Conservation (phyloP, 225 moss, liverwort and hornwort species). For the Marchantia paleacea region DNA sequence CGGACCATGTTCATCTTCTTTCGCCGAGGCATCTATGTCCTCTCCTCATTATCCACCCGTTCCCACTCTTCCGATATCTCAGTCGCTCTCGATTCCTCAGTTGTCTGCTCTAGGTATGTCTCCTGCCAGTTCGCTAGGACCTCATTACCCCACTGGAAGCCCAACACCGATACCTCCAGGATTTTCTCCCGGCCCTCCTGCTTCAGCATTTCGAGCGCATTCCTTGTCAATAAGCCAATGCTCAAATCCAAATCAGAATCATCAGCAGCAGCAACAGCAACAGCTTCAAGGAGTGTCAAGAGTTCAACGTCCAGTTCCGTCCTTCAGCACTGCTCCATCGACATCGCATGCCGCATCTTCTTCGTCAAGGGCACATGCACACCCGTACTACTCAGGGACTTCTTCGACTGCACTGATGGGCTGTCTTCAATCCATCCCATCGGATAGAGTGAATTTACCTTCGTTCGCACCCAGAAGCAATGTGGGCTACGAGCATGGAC, state of each 20-base stretch:
- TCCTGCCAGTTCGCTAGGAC: conserved; percentile 39
- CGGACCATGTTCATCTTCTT: conserved; percentile 34
- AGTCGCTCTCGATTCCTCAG: conserved; percentile 41
- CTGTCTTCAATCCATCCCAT: conserved; percentile 32
- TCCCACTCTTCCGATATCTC: conserved; percentile 28
- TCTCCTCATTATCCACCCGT: conserved; percentile 36
- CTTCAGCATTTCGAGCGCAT: conserved; percentile 40
- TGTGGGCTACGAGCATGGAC: conserved; percentile 40
- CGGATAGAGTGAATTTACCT: conserved; percentile 30
- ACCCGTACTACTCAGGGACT: conserved; percentile 24
- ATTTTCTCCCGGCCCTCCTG: conserved; percentile 61
- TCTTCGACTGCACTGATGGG: conserved; percentile 40
- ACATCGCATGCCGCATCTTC: conserved; percentile 22
- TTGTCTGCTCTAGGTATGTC: conserved; percentile 53
- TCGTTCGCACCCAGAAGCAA: conserved; percentile 37
- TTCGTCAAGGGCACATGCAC: conserved; percentile 25
- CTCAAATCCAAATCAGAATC: conserved; percentile 35
- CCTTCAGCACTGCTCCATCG: conserved; percentile 21
- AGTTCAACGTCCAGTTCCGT: conserved; percentile 8
- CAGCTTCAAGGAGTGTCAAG: conserved; percentile 40
- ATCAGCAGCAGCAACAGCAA: conserved; percentile 27
- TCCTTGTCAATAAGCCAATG: conserved; percentile 35
- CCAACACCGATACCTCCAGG: conserved; percentile 49
- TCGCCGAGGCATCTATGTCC: conserved; percentile 23
- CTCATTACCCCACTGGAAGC: conserved; percentile 36